Conservation (phyloP, 177 flowering plant species). For the Vitis hybrid region DNA sequence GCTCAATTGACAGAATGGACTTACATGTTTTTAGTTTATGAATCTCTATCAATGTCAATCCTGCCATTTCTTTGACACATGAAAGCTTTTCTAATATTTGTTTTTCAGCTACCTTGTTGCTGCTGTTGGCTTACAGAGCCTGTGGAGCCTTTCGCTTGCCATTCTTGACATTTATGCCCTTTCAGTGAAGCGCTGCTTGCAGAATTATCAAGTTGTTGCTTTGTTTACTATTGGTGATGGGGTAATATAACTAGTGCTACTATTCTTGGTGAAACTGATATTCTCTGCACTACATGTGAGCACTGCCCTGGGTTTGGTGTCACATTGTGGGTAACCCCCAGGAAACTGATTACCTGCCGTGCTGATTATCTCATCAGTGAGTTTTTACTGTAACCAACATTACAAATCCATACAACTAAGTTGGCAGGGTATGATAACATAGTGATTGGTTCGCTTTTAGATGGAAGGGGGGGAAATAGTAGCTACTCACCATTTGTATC, state of each 20-base stretch:
- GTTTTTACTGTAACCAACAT: background rate
- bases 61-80: background rate
- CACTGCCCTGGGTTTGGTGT: conserved; percentile 5
- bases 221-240: conserved; percentile 45
- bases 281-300: background rate
- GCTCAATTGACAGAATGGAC: no score
- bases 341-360: background rate
- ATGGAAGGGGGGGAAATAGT: no score
- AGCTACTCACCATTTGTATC: no score
- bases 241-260: conserved; percentile 27
- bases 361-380: background rate
- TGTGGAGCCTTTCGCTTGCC: conserved; percentile 44
- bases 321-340: background rate
- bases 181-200: conserved; percentile 41
- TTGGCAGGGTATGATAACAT: background rate
- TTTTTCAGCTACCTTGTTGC: conserved; percentile 45
- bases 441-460: no score
- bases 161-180: conserved; percentile 41
- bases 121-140: conserved; percentile 38
- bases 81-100: conserved; percentile 10
- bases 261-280: background rate
- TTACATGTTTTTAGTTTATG: no score
- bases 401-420: background rate
- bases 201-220: conserved; percentile 24
- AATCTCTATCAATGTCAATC: background rate